Conservation (phyloP, 257 asterid genomes). For the Anisodus tanguticus region DNA sequence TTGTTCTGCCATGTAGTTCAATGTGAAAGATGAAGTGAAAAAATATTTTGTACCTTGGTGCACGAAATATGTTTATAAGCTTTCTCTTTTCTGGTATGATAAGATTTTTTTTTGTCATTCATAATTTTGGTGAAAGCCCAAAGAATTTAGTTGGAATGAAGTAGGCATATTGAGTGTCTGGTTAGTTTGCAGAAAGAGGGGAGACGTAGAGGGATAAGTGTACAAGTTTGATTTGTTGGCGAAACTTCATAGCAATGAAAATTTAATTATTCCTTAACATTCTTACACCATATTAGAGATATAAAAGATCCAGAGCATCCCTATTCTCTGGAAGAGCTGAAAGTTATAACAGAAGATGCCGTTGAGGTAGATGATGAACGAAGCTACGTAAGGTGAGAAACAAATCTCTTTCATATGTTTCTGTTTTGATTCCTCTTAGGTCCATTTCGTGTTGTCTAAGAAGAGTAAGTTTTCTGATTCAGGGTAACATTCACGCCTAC, state of each 20-base stretch:
- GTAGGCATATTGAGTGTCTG: neutral
- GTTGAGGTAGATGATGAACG: constrained; percentile 74
- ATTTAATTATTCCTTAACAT: constrained; percentile 58
- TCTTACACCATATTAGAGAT: constrained; percentile 89
- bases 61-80: neutral
- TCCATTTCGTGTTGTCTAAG: neutral
- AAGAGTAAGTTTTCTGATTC: constrained; percentile 30
- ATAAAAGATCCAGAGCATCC: constrained; percentile 98
- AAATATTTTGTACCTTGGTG: neutral
- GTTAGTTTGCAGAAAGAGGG: neutral
- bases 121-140: neutral
- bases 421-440: neutral
- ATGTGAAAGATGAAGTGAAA: neutral
- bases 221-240: neutral
- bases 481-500: constrained; percentile 97
- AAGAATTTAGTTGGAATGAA: neutral
- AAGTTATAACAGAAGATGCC: constrained; percentile 88
- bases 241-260: constrained; percentile 7
- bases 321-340: constrained; percentile 88
- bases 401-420: neutral
- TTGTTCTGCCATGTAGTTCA: constrained; percentile 16
- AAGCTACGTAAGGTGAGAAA: constrained; percentile 72
- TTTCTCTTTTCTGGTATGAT: constrained; percentile 6
- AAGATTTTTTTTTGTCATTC: neutral
- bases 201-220: neutral